Evolutionary conservation across 768 basidiomycete species (phyloP).

Genomic region (Paxillus involutus): DNA sequence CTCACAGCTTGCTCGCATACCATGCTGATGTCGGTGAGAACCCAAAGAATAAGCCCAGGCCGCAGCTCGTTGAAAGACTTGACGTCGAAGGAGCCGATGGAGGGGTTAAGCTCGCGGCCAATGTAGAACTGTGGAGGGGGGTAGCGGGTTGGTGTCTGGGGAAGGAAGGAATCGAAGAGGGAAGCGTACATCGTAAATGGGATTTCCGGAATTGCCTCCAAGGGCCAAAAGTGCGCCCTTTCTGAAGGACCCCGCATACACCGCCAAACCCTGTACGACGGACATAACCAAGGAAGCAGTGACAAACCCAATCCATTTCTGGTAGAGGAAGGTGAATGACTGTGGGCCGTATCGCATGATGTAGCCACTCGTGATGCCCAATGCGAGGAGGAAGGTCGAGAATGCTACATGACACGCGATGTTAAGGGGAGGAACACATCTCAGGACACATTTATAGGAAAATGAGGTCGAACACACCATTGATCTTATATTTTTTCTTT

Average conservation of each 20-base stretch:
- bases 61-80: slow-evolving; percentile 55
- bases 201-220: slow-evolving; percentile 88
- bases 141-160: neutral
- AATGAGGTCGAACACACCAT: slow-evolving; percentile 56
- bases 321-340: slow-evolving; percentile 86
- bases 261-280: slow-evolving; percentile 65
- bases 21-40: slow-evolving; percentile 86
- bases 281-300: slow-evolving; percentile 84
- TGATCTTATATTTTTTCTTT: slow-evolving; percentile 88
- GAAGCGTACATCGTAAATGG: slow-evolving; percentile 82
- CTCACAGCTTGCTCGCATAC: slow-evolving; percentile 87
- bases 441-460: neutral
- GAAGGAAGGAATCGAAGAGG: neutral
- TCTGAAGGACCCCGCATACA: slow-evolving; percentile 72
- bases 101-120: slow-evolving; percentile 92
- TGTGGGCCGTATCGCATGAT: slow-evolving; percentile 75
- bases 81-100: slow-evolving; percentile 73
- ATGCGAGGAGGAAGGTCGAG: slow-evolving; percentile 77
- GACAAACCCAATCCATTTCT: slow-evolving; percentile 87
- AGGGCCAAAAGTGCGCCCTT: slow-evolving; percentile 74
- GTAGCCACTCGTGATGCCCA: slow-evolving; percentile 69
- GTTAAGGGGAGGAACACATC: neutral
- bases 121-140: slow-evolving; percentile 73
- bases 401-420: slow-evolving; percentile 54
- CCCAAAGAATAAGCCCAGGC: slow-evolving; percentile 82